Evolutionary conservation across 768 basidiomycete species (phyloP).

Genomic region (Clathrus columnatus): DNA sequence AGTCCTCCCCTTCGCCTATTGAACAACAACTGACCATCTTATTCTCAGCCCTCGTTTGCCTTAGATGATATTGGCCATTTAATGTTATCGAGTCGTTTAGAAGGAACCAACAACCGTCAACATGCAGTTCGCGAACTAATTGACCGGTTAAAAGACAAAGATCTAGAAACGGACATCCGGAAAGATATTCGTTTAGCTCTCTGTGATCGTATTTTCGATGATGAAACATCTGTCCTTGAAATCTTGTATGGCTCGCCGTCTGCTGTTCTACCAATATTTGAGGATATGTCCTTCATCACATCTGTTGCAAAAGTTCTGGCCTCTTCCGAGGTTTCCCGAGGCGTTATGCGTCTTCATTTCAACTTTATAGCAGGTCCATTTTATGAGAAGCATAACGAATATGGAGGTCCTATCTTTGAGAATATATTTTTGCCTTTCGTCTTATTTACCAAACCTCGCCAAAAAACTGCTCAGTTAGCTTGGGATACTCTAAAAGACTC

Average conservation of each 20-base stretch:
- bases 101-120: constrained; percentile 51
- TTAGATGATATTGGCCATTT: background rate
- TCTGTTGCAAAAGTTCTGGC: constrained; percentile 18
- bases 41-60: background rate
- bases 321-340: constrained; percentile 39
- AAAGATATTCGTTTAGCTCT: constrained; percentile 42
- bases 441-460: constrained; percentile 62
- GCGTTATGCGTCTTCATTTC: constrained; percentile 46
- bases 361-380: constrained; percentile 47
- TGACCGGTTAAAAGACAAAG: constrained; percentile 23
- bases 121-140: constrained; percentile 53
- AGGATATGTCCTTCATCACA: constrained; percentile 15
- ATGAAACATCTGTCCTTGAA: constrained; percentile 49
- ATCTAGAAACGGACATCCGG: constrained; percentile 20
- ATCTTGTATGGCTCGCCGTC: constrained; percentile 52
- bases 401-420: constrained; percentile 30
- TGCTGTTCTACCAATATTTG: constrained; percentile 31
- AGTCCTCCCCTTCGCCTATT: background rate
- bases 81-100: constrained; percentile 22
- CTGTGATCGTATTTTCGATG: constrained; percentile 60
- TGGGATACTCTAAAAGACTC: constrained; percentile 52
- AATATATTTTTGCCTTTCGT: constrained; percentile 61
- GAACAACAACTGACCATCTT: background rate
- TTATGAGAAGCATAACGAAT: constrained; percentile 23
- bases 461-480: constrained; percentile 53